A percentile compares a stretch with the other conserved stretches of the same genome.
Evolutionary conservation across 2,329 filamentous ascomycete species (phyloP).

Genomic region (Stemphylium vesicarium): DNA sequence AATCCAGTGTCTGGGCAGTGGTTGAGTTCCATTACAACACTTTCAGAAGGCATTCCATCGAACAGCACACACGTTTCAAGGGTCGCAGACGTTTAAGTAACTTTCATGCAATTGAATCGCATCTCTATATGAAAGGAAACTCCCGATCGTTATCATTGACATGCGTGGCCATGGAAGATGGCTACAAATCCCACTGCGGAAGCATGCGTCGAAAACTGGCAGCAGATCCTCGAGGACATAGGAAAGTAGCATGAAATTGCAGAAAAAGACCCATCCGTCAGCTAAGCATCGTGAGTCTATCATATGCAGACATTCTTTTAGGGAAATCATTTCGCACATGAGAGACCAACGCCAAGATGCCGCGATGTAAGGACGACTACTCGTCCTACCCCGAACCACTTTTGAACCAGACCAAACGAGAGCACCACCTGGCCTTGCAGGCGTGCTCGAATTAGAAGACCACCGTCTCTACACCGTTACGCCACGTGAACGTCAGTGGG

Average conservation of each 20-base stretch:
- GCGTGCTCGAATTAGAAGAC: slow-evolving; percentile 40
- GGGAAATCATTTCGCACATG: slow-evolving; percentile 49
- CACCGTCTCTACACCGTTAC: slow-evolving; percentile 35
- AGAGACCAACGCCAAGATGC: slow-evolving; percentile 52
- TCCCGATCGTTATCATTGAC: slow-evolving; percentile 49
- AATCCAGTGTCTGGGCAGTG: too few species aligned
- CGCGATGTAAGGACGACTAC: slow-evolving; percentile 42
- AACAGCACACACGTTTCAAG: neutral
- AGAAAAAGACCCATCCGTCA: slow-evolving; percentile 36
- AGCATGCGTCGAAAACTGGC: slow-evolving; percentile 46
- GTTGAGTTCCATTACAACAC: too few species aligned
- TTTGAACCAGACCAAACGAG: slow-evolving; percentile 43
- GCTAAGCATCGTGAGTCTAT: slow-evolving; percentile 46
- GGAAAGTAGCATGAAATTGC: slow-evolving; percentile 44
- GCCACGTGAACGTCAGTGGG: slow-evolving; percentile 32
- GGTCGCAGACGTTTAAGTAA: slow-evolving; percentile 20
- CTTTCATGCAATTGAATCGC: slow-evolving; percentile 45
- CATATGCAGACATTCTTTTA: slow-evolving; percentile 45
- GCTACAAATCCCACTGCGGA: slow-evolving; percentile 36
- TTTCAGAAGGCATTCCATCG: too few species aligned
- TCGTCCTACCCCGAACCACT: slow-evolving; percentile 43
- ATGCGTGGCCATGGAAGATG: slow-evolving; percentile 42
- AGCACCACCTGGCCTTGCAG: slow-evolving; percentile 42
- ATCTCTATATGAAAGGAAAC: slow-evolving; percentile 49
- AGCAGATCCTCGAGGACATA: slow-evolving; percentile 41